Conservation (phyloP, 1,284 basidiomycete species). For the Termitomyces sp. region DNA sequence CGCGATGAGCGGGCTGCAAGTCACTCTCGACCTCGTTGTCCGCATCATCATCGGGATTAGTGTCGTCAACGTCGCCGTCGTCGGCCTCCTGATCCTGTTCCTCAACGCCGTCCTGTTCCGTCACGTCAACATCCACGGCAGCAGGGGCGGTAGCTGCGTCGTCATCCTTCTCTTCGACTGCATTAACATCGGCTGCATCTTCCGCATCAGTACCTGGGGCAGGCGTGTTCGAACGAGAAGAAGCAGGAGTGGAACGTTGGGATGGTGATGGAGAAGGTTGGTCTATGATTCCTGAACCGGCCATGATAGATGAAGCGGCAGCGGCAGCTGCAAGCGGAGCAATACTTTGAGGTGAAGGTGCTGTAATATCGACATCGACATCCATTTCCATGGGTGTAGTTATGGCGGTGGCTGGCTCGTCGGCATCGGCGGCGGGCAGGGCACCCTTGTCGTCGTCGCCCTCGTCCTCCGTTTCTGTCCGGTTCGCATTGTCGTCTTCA, state of each 20-base stretch:
- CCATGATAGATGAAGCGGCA: constrained; percentile 49
- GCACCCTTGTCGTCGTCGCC: constrained; percentile 16
- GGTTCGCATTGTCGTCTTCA: constrained; percentile 24
- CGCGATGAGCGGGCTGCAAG: constrained; percentile 69
- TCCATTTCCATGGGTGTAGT: constrained; percentile 19
- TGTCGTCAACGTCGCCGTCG: constrained; percentile 32
- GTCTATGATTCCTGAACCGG: constrained; percentile 39
- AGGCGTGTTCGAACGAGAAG: constrained; percentile 43
- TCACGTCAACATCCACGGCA: constrained; percentile 19
- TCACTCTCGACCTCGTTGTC: constrained; percentile 53
- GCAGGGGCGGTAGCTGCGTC: constrained; percentile 5
- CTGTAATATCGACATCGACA: constrained; percentile 34
- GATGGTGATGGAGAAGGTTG: constrained; percentile 31
- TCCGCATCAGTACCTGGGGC: constrained; percentile 17
- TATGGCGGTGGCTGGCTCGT: constrained; percentile 5
- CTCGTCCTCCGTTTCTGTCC: constrained; percentile 17
- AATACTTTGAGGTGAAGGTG: constrained; percentile 33
- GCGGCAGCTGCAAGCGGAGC: constrained; percentile 38
- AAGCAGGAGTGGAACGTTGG: constrained; percentile 31
- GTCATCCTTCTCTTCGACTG: constrained; percentile 7
- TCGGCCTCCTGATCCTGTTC: constrained; percentile 28
- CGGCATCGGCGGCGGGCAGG: constrained; percentile 13
- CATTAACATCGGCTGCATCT: not conserved
- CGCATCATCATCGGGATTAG: constrained; percentile 36
- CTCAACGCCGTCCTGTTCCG: constrained; percentile 27